Percentiles rank a stretch among this genome's conserved stretches.
These are phyloP conservation scores for Infundibulicybe gibba DNA, from an alignment of 768 basidiomycete genomes.

Conservation along the genomic window DNA sequence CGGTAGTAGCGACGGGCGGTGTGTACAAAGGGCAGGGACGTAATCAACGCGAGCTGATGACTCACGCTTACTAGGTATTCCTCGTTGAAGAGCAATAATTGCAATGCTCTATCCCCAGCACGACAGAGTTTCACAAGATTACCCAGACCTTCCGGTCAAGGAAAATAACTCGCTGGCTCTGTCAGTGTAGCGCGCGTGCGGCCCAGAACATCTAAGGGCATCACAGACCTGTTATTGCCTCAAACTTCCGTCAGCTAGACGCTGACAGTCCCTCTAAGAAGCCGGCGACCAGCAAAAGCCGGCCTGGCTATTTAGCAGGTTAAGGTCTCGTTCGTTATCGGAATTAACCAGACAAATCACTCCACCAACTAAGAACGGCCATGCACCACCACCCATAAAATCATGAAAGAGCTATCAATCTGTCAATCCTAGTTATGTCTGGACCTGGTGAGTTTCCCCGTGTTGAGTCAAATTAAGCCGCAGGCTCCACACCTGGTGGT, in stretches of 20 bases:
- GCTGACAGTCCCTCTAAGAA: constrained; percentile 86
- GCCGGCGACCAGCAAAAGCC: constrained; percentile 70
- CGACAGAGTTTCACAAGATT: constrained; percentile 79
- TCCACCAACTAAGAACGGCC: constrained; percentile 89
- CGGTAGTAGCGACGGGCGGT: constrained; percentile 89
- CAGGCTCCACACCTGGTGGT: constrained; percentile 77
- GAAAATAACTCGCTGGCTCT: constrained; percentile 79
- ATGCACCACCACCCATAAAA: no score
- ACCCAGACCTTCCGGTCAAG: constrained; percentile 44
- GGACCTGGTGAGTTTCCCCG: constrained; percentile 80
- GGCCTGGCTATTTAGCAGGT: constrained; percentile 59
- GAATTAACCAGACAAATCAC: constrained; percentile 98
- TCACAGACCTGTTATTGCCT: constrained; percentile 92
- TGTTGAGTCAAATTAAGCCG: constrained; percentile 86
- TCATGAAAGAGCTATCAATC: no score
- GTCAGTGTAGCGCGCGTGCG: constrained; percentile 87
- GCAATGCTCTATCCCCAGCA: constrained; percentile 88
- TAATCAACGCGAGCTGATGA: constrained; percentile 89
- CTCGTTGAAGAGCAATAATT: constrained; percentile 92
- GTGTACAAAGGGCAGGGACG: constrained; percentile 86
- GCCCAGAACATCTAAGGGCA: constrained; percentile 90
- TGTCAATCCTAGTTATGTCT: no score
- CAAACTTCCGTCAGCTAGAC: constrained; percentile 82
- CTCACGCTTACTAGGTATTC: constrained; percentile 87
- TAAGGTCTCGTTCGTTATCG: constrained; percentile 85